These are phyloP conservation scores for Paraconiothyrium brasiliense DNA, from an alignment of 2,329 filamentous ascomycete species.

Conservation along the genomic window DNA sequence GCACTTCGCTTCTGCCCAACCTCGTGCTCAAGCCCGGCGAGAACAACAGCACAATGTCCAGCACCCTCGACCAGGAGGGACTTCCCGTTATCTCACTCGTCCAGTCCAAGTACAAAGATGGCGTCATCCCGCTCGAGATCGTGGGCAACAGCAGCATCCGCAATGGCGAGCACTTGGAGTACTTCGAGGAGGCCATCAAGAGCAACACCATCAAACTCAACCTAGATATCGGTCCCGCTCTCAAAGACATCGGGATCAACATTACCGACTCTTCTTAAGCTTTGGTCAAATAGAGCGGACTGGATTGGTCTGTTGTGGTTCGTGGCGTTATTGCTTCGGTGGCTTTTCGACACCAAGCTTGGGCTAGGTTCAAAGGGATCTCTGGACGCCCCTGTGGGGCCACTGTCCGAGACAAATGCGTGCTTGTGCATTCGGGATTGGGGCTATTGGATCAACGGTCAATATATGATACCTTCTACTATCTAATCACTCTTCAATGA, in stretches of 20 bases:
- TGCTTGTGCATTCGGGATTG: neutral
- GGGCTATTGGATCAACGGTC: neutral
- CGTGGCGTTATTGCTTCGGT: neutral
- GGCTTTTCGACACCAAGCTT: neutral
- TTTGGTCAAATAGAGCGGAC: neutral
- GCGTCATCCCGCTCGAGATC: slow-evolving; percentile 65
- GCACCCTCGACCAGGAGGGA: slow-evolving; percentile 59
- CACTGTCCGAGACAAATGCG: neutral
- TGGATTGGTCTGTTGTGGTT: neutral
- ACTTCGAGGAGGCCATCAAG: slow-evolving; percentile 66
- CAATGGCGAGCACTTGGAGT: slow-evolving; percentile 61
- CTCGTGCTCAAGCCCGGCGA: slow-evolving; percentile 66
- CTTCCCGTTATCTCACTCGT: slow-evolving; percentile 58
- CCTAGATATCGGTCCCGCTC: slow-evolving; percentile 55
- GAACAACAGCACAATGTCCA: slow-evolving; percentile 65
- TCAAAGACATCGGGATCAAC: slow-evolving; percentile 39
- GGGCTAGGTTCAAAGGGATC: neutral
- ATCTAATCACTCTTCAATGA: slow-evolving; percentile 3
- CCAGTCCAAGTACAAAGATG: slow-evolving; percentile 61
- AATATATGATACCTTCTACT: slow-evolving; percentile 10
- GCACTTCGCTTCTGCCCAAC: slow-evolving; percentile 66
- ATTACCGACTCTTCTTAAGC: slow-evolving; percentile 23
- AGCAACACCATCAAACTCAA: slow-evolving; percentile 61
- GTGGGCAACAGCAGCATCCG: slow-evolving; percentile 63
- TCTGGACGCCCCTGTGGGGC: neutral